phyloP scores from a whole-genome alignment of 2,329 filamentous ascomycete genomes.

The Colletotrichum lupini region DNA sequence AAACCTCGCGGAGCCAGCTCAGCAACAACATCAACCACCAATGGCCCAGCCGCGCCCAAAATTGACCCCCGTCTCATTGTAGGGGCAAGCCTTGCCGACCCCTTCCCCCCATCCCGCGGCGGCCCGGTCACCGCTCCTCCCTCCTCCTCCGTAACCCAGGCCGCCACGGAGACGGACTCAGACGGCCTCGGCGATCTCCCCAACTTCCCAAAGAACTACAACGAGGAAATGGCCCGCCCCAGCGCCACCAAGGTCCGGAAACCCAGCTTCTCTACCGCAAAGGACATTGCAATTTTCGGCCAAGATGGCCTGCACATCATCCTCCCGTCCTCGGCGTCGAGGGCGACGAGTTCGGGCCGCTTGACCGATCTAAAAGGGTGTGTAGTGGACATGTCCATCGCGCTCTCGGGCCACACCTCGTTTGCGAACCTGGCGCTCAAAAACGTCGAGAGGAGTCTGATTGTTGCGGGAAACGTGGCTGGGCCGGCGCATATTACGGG shows the following conservation, averaged over 20 bases:
- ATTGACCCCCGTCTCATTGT: slow-evolving; percentile 55
- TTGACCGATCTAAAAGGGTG: slow-evolving; percentile 77
- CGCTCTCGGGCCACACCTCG: slow-evolving; percentile 65
- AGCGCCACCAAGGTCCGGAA: slow-evolving; percentile 59
- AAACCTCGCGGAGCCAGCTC: slow-evolving; percentile 51
- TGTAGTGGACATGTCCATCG: slow-evolving; percentile 83
- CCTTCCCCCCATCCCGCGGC: slow-evolving; percentile 35
- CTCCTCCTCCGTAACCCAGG: neutral
- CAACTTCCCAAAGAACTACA: slow-evolving; percentile 62
- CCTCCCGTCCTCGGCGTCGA: slow-evolving; percentile 76
- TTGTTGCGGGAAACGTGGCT: slow-evolving; percentile 81
- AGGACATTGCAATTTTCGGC: slow-evolving; percentile 72
- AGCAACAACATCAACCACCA: slow-evolving; percentile 37
- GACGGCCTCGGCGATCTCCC: slow-evolving; percentile 54
- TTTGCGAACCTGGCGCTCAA: slow-evolving; percentile 79
- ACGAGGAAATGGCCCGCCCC: slow-evolving; percentile 62
- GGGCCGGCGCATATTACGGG: slow-evolving; percentile 88
- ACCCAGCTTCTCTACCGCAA: slow-evolving; percentile 71
- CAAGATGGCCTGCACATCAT: slow-evolving; percentile 80
- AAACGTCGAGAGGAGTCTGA: slow-evolving; percentile 74
- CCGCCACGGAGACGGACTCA: slow-evolving; percentile 38
- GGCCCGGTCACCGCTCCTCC: slow-evolving; percentile 33
- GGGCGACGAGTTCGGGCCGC: slow-evolving; percentile 78
- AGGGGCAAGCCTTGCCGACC: slow-evolving; percentile 21
- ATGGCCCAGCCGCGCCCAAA: slow-evolving; percentile 50